Evolutionary conservation across 148 eudicot genomes (phyloP).

Genomic region (Rhododendron ferrugineum): DNA sequence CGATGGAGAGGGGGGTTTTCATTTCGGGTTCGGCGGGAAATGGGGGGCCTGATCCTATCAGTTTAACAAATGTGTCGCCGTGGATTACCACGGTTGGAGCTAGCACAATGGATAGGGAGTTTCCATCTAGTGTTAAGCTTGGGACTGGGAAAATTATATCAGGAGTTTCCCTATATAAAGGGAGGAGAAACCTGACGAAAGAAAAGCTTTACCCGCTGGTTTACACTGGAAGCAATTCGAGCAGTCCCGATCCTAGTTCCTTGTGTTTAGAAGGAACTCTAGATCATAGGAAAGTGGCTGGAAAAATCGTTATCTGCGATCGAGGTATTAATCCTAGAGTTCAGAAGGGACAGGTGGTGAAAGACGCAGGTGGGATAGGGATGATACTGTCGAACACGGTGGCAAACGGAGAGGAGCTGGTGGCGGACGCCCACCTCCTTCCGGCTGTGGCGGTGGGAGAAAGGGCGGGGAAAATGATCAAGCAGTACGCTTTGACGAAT

Average conservation of each 20-base stretch:
- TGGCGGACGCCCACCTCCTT: slow-evolving; percentile 85
- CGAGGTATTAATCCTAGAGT: slow-evolving; percentile 88
- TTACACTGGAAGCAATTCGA: slow-evolving; percentile 55
- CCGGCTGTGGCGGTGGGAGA: slow-evolving; percentile 80
- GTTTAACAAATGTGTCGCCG: slow-evolving; percentile 84
- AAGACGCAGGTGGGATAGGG: slow-evolving; percentile 85
- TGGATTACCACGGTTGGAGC: slow-evolving; percentile 95
- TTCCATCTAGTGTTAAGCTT: slow-evolving; percentile 60
- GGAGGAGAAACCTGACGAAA: slow-evolving; percentile 31
- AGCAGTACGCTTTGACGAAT: slow-evolving; percentile 46
- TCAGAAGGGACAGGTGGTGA: slow-evolving; percentile 89
- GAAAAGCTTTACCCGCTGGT: slow-evolving; percentile 54
- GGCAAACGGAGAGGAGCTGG: slow-evolving; percentile 81
- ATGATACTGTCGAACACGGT: slow-evolving; percentile 82
- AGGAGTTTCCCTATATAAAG: slow-evolving; percentile 76
- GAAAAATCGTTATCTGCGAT: slow-evolving; percentile 87
- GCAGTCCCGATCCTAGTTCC: slow-evolving; percentile 54
- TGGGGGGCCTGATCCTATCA: slow-evolving; percentile 78
- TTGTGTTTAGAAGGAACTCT: slow-evolving; percentile 85
- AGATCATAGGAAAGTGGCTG: slow-evolving; percentile 42
- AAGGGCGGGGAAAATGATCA: slow-evolving; percentile 49
- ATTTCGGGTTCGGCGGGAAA: slow-evolving; percentile 90
- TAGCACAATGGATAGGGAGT: slow-evolving; percentile 86
- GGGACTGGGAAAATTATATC: slow-evolving; percentile 40
- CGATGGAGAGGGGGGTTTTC: slow-evolving; percentile 85